Base-by-base conservation (phyloP, 2,329 filamentous ascomycete species). In the Diaporthe humulicola region DNA sequence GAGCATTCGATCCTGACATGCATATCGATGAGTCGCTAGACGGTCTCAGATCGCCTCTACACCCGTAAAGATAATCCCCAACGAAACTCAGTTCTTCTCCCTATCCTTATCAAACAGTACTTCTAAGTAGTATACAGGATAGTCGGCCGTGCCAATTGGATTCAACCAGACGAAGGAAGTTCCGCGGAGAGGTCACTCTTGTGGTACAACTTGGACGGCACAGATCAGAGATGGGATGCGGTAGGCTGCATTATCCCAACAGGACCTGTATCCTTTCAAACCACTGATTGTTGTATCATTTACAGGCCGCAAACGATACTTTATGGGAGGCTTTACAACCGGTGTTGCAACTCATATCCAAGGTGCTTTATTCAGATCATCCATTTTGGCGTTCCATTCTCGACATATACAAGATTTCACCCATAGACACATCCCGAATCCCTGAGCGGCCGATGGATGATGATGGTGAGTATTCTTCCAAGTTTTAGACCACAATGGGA, bases 1-100 rank as follows among this genome's bases (percentile, higher is more conserved):
- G 67, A 10, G 52, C 67, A 4, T 57, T 57, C 17, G 67, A 70
- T 10, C 67, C 67, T n/a, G 25, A 17, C 8, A 70, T 70, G 67
- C 12, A 5, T 6, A 19, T 45, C n/a, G 25, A 56, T 17, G 52
- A n/a, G 10, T 3, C 52, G 25, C 7, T 56, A 8, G 25, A 57
- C 1, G 38, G 42, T 19, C 38, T 70, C n/a, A 7, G 6, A 17
- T 54, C 52, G 17, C 36, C n/a, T 5, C 14, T 70, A 14, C 67
- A 70, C 22, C 67, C 67, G 67, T 70, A 70, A 7, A 52, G 1
- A 57, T 42, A 9, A 33, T 36, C 42, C 17, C 5, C 12, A 3
- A 15, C 25, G 4, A 15, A 25, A 4, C 33, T 2, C 22, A n/a
- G 6, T 12, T 12, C 30, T n/a, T 38, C 17, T 38, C 9, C 17